phyloP scores from a whole-genome alignment of 2,329 filamentous ascomycete genomes.

The Aspergillus luchuensis region DNA sequence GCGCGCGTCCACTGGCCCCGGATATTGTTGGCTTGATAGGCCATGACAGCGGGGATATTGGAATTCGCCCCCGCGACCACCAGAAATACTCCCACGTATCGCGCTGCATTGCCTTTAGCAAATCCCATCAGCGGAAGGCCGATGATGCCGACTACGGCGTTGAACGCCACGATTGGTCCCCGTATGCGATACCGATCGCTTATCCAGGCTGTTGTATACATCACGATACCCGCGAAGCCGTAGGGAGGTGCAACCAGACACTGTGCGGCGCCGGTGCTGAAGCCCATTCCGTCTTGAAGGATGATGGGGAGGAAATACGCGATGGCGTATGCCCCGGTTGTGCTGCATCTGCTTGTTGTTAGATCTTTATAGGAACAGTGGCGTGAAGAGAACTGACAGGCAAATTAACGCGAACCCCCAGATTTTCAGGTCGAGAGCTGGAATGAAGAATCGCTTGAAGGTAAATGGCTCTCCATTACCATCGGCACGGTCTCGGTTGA shows the following conservation, averaged over 20 bases:
- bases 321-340: constrained; percentile 72
- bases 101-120: constrained; percentile 55
- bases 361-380: not conserved
- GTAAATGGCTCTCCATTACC: constrained; percentile 52
- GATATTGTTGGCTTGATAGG: constrained; percentile 86
- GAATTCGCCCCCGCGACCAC: constrained; percentile 73
- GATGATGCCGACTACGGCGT: constrained; percentile 67
- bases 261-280: constrained; percentile 64
- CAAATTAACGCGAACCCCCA: constrained; percentile 59
- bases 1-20: constrained; percentile 86
- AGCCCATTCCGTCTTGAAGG: constrained; percentile 63
- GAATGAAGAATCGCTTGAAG: constrained; percentile 49
- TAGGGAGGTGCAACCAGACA: constrained; percentile 73
- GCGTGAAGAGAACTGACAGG: constrained; percentile 48
- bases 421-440: constrained; percentile 55
- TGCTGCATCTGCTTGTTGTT: constrained; percentile 49
- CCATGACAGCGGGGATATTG: constrained; percentile 73
- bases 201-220: constrained; percentile 61
- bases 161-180: constrained; percentile 67
- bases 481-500: constrained; percentile 57
- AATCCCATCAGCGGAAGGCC: constrained; percentile 75
- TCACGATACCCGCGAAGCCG: constrained; percentile 64
- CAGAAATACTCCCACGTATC: constrained; percentile 76
- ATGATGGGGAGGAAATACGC: constrained; percentile 80
- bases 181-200: constrained; percentile 69